Evolutionary conservation across 371 early-diverging fungal genomes (phyloP).

Genomic region (Apophysomyces sp.): DNA sequence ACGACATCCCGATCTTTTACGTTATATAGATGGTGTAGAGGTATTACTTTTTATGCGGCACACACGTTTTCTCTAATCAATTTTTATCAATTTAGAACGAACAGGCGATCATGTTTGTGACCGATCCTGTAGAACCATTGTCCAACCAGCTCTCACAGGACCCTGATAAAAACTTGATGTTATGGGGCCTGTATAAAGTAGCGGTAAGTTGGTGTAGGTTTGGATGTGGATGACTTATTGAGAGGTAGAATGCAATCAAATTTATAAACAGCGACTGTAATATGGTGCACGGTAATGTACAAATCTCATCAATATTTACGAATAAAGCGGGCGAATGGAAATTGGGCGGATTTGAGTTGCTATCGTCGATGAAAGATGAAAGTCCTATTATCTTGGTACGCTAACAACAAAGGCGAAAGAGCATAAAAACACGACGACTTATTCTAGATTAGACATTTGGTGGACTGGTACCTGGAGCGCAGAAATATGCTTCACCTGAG

Average conservation of each 20-base stretch:
- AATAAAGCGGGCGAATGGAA: slow-evolving; percentile 95
- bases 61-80: background rate
- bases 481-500: slow-evolving; percentile 76
- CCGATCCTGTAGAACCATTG: slow-evolving; percentile 84
- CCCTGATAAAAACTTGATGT: slow-evolving; percentile 63
- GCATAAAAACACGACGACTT: background rate
- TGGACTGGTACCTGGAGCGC: slow-evolving; percentile 62
- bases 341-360: slow-evolving; percentile 84
- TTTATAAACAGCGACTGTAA: slow-evolving; percentile 86
- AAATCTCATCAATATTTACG: slow-evolving; percentile 75
- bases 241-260: slow-evolving; percentile 71
- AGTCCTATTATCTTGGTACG: slow-evolving; percentile 63
- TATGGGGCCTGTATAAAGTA: slow-evolving; percentile 90
- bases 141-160: slow-evolving; percentile 52
- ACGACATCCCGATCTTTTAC: slow-evolving; percentile 87
- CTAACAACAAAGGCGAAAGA: background rate
- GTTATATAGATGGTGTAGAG: slow-evolving; percentile 86
- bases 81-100: slow-evolving; percentile 59
- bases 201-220: slow-evolving; percentile 57
- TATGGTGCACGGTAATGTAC: slow-evolving; percentile 87
- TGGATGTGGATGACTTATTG: background rate
- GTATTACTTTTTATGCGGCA: slow-evolving; percentile 30
- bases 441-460: slow-evolving; percentile 58
- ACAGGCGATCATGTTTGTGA: slow-evolving; percentile 86
- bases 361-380: slow-evolving; percentile 74